Conservation (phyloP, 1,284 basidiomycete species). For the Xerocomus nothofagi region DNA sequence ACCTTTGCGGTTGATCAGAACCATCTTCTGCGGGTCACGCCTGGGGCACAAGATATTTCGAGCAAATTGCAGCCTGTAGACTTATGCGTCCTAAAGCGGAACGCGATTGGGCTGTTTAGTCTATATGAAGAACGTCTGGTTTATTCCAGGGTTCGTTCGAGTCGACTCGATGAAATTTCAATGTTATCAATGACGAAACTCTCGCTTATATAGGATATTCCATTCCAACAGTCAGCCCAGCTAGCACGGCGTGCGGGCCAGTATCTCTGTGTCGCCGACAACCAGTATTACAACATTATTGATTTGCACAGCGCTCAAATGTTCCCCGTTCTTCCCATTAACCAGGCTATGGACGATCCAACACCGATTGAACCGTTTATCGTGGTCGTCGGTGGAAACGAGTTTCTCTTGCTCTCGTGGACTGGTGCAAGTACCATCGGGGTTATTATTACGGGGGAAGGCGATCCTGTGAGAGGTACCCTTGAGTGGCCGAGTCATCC, state of each 20-base stretch:
- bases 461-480: slow-evolving; percentile 87
- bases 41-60: slow-evolving; percentile 41
- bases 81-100: slow-evolving; percentile 77
- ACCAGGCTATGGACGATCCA: slow-evolving; percentile 54
- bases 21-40: slow-evolving; percentile 58
- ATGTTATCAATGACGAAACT: slow-evolving; percentile 57
- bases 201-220: slow-evolving; percentile 69
- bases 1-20: slow-evolving; percentile 80
- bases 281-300: slow-evolving; percentile 72
- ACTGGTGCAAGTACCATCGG: slow-evolving; percentile 78
- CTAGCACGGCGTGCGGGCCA: slow-evolving; percentile 65
- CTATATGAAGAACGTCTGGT: slow-evolving; percentile 33
- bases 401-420: slow-evolving; percentile 80
- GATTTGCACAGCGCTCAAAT: slow-evolving; percentile 69
- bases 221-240: slow-evolving; percentile 62
- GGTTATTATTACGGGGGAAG: slow-evolving; percentile 79
- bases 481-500: slow-evolving; percentile 84
- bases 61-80: slow-evolving; percentile 60
- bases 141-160: slow-evolving; percentile 31
- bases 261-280: slow-evolving; percentile 75
- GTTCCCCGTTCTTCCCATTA: slow-evolving; percentile 74
- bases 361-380: slow-evolving; percentile 66
- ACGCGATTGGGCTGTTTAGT: slow-evolving; percentile 64
- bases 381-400: slow-evolving; percentile 69
- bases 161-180: neutral